Evolutionary conservation across 352 stramenopile genomes (phyloP).

Genomic region (Globisporangium acanthophoron): DNA sequence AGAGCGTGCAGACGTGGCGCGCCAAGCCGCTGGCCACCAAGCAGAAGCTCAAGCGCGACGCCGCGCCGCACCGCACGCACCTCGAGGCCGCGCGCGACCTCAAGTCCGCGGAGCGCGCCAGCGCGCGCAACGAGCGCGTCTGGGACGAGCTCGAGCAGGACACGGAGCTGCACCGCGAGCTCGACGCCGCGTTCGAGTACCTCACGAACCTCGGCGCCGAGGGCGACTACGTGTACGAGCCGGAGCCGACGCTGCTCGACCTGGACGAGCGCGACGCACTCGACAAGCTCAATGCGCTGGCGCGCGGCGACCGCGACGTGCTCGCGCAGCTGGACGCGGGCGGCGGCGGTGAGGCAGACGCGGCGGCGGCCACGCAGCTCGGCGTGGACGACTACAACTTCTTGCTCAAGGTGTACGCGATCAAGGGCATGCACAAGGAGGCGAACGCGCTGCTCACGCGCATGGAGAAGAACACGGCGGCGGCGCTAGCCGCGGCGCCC

Average conservation of each 20-base stretch:
- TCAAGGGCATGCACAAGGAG: slow-evolving; percentile 51
- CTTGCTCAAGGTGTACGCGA: slow-evolving; percentile 60
- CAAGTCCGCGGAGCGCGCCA: slow-evolving; percentile 28
- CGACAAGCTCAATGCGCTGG: slow-evolving; percentile 62
- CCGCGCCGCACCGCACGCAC: slow-evolving; percentile 48
- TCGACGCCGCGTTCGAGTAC: slow-evolving; percentile 70
- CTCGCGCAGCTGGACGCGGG: slow-evolving; percentile 33
- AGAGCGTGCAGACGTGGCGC: slow-evolving; percentile 40
- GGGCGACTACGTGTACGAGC: slow-evolving; percentile 63
- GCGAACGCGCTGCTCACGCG: slow-evolving; percentile 65
- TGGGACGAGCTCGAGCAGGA: slow-evolving; percentile 59
- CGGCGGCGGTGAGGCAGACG: slow-evolving; percentile 16
- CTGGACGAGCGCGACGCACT: slow-evolving; percentile 62
- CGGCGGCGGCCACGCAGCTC: slow-evolving; percentile 24
- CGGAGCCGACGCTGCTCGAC: slow-evolving; percentile 52
- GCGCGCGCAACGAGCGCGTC: slow-evolving; percentile 39
- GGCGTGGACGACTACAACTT: slow-evolving; percentile 74
- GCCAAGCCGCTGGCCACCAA: slow-evolving; percentile 55
- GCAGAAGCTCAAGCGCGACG: slow-evolving; percentile 64
- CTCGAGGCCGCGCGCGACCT: slow-evolving; percentile 41
- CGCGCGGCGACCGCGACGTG: slow-evolving; percentile 32
- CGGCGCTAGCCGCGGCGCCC: slow-evolving; percentile 1
- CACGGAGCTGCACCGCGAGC: slow-evolving; percentile 48
- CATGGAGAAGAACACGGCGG: slow-evolving; percentile 64
- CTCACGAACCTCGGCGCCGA: slow-evolving; percentile 55